These are phyloP conservation scores for Henckelia pumila DNA, from an alignment of 257 asterid species.

Conservation along the genomic window DNA sequence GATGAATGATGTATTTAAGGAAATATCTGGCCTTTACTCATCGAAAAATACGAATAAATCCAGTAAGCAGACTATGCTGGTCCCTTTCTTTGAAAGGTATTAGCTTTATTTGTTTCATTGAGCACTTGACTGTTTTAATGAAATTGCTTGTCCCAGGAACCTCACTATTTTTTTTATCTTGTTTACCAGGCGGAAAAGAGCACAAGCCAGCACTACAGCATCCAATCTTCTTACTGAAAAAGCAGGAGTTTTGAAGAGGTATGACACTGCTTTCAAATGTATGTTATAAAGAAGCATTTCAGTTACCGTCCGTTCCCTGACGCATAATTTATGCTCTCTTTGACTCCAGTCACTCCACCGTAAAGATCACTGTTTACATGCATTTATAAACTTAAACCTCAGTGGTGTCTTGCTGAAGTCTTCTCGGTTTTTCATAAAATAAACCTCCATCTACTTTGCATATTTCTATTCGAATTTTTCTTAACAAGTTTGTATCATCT, in stretches of 20 bases:
- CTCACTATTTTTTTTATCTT: neutral
- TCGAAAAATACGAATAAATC: conserved; percentile 42
- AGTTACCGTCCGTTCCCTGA: neutral
- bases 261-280: neutral
- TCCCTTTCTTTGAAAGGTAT: conserved; percentile 92
- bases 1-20: conserved; percentile 47
- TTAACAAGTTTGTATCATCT: neutral
- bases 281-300: neutral
- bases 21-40: conserved; percentile 41
- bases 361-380: neutral
- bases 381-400: neutral
- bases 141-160: neutral
- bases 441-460: neutral
- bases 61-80: conserved; percentile 65
- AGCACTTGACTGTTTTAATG: neutral
- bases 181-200: conserved; percentile 22
- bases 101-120: neutral
- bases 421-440: neutral
- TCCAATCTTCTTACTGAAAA: conserved; percentile 1
- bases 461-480: neutral
- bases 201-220: conserved; percentile 1
- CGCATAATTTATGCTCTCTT: neutral
- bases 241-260: conserved; percentile 11
- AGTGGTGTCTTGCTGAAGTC: neutral
- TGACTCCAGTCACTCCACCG: no score